Evolutionary conservation across 768 basidiomycete genomes (phyloP), one percentile per base, ranked within the genome.

Genomic region (Termitomyces sp.): DNA sequence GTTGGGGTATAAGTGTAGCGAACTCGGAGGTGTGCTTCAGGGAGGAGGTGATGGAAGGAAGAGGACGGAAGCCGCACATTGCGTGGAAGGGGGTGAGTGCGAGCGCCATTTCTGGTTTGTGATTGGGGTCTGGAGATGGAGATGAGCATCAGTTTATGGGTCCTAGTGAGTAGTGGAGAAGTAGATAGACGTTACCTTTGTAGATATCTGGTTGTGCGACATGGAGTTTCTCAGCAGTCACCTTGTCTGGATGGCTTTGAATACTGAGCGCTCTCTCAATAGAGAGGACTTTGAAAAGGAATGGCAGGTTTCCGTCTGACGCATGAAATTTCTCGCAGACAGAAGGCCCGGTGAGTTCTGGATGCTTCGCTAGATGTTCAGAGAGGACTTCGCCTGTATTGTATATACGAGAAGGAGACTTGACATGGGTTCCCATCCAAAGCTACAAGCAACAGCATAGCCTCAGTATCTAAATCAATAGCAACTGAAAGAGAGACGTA

Each of bases 21-120:
- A 98, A 78, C 69, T 99, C 96, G 46, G 91, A 89, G 1, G 91
- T 88, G 46, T 72, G 68, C 37, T 72, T 66, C 61, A 99, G 81
- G 73, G 84, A 82, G 18, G 75, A 70, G 18, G 87, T 85, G 69
- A 99, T 91, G 50, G 81, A 73, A 1, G 77, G 67, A 1, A 94
- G 82, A 5, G 96, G 96, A 18, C 89, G 83, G 76, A 98, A 99
- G 45, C 96, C 96, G 69, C 95, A 96, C 67, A 98, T 78, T 1
- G 91, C 97, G 41, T 78, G 78, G 78, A 98, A 98, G 15, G 87
- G 84, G 0, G 95, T 95, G 60, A 99, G 73, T 0, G 97, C 97
- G 39, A 99, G 81, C n/a, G 95, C 94, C 93, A 99, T 96, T 71
- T 99, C 97, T 2, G 97, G 97, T 73, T 99, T 99, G 67, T 99